Evolutionary conservation across 139 green algal genomes (phyloP), one percentile per base, ranked within the genome.

Genomic region (Edaphochlamys debaryana): DNA sequence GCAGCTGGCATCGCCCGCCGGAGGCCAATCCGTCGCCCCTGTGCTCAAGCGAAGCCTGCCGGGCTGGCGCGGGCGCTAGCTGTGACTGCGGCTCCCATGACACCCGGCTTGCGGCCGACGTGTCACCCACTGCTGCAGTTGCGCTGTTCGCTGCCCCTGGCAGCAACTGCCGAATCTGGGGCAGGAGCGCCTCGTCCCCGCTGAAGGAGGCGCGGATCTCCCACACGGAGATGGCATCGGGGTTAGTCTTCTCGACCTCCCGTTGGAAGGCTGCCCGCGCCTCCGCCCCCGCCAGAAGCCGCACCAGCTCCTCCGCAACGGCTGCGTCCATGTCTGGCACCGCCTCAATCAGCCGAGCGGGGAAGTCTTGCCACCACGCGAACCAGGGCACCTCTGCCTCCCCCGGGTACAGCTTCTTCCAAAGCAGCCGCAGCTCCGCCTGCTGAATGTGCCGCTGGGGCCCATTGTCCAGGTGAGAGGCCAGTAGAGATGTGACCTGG

Each of bases 381-480:
- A 69, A 69, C 69, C 69, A 77, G 17, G 69, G 69, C n/a, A 63
- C 69, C n/a, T 77, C 68, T 4, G 40, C 3, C n/a, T 22, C n/a
- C 17, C 19, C 69, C 17, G 15, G n/a, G 32, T 34, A 77, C 17
- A 38, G 30, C 15, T 63, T 5, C 45, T 40, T 60, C 69, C 69
- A 77, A 27, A 77, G 56, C n/a, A 77, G 45, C 11, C 69, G 42
- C 69, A 77, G 32, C 3, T 77, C 69, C 25, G 69, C 15, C n/a
- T 77, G 69, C 11, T 4, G 45, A 45, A 77, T 77, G 45, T 77
- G 69, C n/a, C 69, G 69, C 15, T 77, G 69, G 1, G 69, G 69
- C 4, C 69, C 69, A 11, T 48, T 64, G 45, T 77, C 69, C 45
- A 63, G 45, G 69, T 77, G 69, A 2, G 45, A n/a, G 2, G 5